A percentile compares a stretch with the other conserved stretches of the same genome.
phyloP scores from a whole-genome alignment of 2,329 filamentous ascomycete species.

The Magnaporthiopsis incrustans region DNA sequence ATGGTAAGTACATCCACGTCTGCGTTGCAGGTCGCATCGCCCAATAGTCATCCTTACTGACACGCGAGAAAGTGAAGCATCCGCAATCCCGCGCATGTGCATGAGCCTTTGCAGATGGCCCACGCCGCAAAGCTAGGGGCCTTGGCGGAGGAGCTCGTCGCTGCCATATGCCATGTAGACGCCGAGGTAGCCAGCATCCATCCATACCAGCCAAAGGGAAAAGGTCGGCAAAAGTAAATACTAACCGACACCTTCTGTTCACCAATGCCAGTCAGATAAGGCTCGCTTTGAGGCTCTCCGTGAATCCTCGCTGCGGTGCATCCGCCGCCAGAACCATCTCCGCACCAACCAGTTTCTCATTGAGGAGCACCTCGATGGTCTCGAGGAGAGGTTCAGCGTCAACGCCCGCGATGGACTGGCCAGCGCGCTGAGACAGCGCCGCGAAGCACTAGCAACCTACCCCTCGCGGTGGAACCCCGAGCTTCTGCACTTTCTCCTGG shows the following conservation, averaged over 20 bases:
- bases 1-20: not conserved
- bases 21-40: not conserved
- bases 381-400: conserved; percentile 82
- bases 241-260: conserved; percentile 4
- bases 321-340: conserved; percentile 48
- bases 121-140: conserved; percentile 56
- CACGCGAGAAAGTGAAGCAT: not conserved
- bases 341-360: conserved; percentile 73
- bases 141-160: conserved; percentile 64
- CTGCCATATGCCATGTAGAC: conserved; percentile 49
- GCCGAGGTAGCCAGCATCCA: conserved; percentile 37
- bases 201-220: not conserved
- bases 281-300: conserved; percentile 33
- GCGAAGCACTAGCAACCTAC: conserved; percentile 16
- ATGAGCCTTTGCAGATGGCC: conserved; percentile 47
- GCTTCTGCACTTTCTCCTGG: conserved; percentile 66
- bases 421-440: conserved; percentile 49
- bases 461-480: conserved; percentile 68
- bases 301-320: conserved; percentile 40
- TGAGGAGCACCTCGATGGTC: conserved; percentile 53
- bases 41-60: not conserved
- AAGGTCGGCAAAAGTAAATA: not conserved
- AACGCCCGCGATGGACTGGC: conserved; percentile 73
- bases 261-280: conserved; percentile 22
- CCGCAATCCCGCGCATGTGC: not conserved